Evolutionary conservation across 1,284 basidiomycete species (phyloP).

Genomic region (Chalciporus piperatoides): DNA sequence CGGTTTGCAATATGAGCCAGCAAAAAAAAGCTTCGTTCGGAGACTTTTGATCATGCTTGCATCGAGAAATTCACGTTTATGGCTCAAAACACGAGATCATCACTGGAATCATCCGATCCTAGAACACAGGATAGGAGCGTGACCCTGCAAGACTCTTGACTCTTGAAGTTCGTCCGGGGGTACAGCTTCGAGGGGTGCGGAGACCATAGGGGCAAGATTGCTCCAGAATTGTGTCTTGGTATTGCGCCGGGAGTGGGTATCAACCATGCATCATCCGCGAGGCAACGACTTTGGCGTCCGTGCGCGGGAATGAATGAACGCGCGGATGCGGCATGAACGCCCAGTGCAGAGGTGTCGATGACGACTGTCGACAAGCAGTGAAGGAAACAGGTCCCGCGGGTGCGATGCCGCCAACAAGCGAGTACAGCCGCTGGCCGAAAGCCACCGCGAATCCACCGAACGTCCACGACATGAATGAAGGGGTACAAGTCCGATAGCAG

Average conservation of each 20-base stretch:
- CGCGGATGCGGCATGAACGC: slow-evolving; percentile 3
- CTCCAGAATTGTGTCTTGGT: slow-evolving; percentile 19
- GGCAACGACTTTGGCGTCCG: slow-evolving; percentile 15
- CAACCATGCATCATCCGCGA: slow-evolving; percentile 30
- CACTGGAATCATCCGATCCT: not conserved
- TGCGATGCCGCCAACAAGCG: slow-evolving; percentile 15
- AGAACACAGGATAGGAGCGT: not conserved
- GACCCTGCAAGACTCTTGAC: not conserved
- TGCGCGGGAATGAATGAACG: slow-evolving; percentile 32
- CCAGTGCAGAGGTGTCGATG: slow-evolving; percentile 22
- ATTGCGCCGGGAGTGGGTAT: slow-evolving; percentile 19
- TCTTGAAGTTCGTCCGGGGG: slow-evolving; percentile 3
- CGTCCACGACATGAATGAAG: slow-evolving; percentile 12
- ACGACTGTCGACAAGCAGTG: slow-evolving; percentile 17
- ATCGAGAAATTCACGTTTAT: not conserved
- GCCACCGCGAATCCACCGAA: slow-evolving; percentile 6
- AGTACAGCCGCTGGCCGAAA: slow-evolving; percentile 5
- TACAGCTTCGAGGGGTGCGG: slow-evolving; percentile 18
- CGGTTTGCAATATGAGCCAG: not conserved
- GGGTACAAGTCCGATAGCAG: slow-evolving; percentile 13
- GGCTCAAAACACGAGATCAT: not conserved
- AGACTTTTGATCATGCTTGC: not conserved
- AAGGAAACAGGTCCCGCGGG: slow-evolving; percentile 10
- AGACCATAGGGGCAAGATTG: slow-evolving; percentile 15
- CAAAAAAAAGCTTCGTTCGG: not conserved